Evolutionary conservation across 2,329 filamentous ascomycete genomes (phyloP).

Genomic region (Dendryphion nanum): DNA sequence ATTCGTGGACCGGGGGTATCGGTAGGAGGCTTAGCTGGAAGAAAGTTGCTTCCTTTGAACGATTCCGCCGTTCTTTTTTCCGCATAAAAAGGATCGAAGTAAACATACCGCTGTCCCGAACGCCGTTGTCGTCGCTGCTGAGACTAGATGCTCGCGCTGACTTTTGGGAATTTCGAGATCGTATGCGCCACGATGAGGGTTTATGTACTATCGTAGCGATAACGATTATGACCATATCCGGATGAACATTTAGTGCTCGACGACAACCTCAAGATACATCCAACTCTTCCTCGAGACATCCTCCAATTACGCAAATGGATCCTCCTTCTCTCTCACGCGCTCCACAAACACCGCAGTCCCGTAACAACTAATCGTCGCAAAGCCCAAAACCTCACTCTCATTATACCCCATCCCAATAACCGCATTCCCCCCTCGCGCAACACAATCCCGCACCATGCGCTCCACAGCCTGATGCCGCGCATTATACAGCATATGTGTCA

Average conservation of each 20-base stretch:
- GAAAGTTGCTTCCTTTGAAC: slow-evolving; percentile 10
- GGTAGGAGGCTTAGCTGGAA: slow-evolving; percentile 5
- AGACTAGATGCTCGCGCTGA: slow-evolving; percentile 2
- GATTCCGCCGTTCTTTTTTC: slow-evolving; percentile 8
- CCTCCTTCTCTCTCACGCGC: slow-evolving; percentile 19
- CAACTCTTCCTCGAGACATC: not conserved
- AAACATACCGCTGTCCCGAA: slow-evolving; percentile 2
- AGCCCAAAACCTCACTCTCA: slow-evolving; percentile 33
- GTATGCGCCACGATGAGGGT: too few species aligned
- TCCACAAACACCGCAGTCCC: slow-evolving; percentile 34
- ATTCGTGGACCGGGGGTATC: not conserved
- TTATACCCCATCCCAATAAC: slow-evolving; percentile 29
- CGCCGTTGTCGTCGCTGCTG: slow-evolving; percentile 5
- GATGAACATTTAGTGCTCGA: too few species aligned
- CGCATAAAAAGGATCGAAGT: not conserved
- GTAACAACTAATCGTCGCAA: slow-evolving; percentile 31
- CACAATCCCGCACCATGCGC: slow-evolving; percentile 31
- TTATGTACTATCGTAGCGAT: not conserved
- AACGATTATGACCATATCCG: not conserved
- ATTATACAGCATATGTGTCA: slow-evolving; percentile 32
- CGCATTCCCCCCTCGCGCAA: slow-evolving; percentile 31
- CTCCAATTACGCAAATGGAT: slow-evolving; percentile 9
- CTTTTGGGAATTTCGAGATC: not conserved
- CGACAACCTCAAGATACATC: not conserved
- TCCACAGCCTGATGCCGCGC: slow-evolving; percentile 36